A percentile compares a stretch with the other conserved stretches of the same genome.
These are phyloP conservation scores for Cercospora janseana DNA, from an alignment of 2,329 filamentous ascomycete genomes.

Conservation along the genomic window DNA sequence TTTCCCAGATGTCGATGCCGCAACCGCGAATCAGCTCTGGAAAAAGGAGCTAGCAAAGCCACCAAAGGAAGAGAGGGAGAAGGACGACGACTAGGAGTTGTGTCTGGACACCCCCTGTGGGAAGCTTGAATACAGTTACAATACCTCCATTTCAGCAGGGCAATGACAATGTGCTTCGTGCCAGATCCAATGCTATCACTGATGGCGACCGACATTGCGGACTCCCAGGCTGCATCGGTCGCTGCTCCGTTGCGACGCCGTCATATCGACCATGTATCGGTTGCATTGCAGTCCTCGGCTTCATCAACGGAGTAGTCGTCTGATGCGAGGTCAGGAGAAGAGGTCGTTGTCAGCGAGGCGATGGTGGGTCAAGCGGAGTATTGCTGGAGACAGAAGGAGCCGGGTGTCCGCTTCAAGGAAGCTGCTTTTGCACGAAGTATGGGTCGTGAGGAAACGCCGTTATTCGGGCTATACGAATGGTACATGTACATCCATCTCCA, in stretches of 20 bases:
- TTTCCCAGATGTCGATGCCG: slow-evolving; percentile 75
- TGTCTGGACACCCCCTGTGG: slow-evolving; percentile 10
- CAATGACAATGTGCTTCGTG: background rate
- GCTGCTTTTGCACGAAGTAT: background rate
- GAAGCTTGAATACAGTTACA: slow-evolving; percentile 10
- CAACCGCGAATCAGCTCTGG: slow-evolving; percentile 70
- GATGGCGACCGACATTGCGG: too few species aligned
- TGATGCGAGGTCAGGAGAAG: too few species aligned
- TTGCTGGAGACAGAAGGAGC: too few species aligned
- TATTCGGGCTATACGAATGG: background rate
- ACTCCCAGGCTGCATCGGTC: too few species aligned
- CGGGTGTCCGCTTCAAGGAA: background rate
- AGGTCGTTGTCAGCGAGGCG: too few species aligned
- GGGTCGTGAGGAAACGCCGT: background rate
- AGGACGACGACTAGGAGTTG: slow-evolving; percentile 25
- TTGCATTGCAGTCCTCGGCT: too few species aligned
- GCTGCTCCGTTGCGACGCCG: too few species aligned
- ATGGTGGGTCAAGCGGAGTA: too few species aligned
- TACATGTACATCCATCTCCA: background rate
- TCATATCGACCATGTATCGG: too few species aligned
- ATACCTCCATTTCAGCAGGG: background rate
- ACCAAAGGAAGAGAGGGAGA: slow-evolving; percentile 49
- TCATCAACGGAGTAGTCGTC: too few species aligned
- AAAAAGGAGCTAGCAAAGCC: slow-evolving; percentile 61
- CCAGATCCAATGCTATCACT: background rate